Conservation (phyloP, 129 eudicot species). For the Lactuca sativa region DNA sequence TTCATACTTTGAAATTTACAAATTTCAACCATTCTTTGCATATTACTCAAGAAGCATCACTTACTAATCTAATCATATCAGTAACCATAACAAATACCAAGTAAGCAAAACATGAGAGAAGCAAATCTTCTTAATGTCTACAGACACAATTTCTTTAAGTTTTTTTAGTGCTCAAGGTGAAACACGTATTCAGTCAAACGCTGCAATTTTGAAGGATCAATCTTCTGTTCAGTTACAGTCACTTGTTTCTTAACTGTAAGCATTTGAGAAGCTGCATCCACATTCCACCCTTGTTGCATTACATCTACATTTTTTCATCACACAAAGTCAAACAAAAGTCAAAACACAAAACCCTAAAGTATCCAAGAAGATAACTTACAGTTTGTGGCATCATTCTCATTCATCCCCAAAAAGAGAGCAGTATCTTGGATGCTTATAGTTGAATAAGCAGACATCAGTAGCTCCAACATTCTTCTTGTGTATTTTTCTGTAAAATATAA, state of each 20-base stretch:
- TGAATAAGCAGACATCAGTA: slow-evolving; percentile 80
- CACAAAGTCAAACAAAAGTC: background rate
- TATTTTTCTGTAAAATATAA: slow-evolving; percentile 58
- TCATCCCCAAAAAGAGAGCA: slow-evolving; percentile 87
- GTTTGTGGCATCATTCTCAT: slow-evolving; percentile 68
- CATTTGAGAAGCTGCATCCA: slow-evolving; percentile 76
- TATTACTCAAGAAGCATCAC: no score
- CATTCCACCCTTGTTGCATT: slow-evolving; percentile 78
- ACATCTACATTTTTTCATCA: slow-evolving; percentile 51
- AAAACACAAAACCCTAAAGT: background rate
- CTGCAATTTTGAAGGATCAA: slow-evolving; percentile 82
- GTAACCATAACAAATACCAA: background rate
- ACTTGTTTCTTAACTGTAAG: slow-evolving; percentile 74
- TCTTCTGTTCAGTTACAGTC: slow-evolving; percentile 65
- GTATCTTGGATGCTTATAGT: slow-evolving; percentile 85
- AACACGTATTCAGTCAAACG: slow-evolving; percentile 90
- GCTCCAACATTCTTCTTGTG: slow-evolving; percentile 76
- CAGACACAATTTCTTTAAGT: background rate
- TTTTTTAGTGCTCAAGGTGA: slow-evolving; percentile 79
- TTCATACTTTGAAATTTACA: no score
- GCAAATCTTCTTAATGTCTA: background rate
- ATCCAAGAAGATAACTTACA: slow-evolving; percentile 49
- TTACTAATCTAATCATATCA: no score
- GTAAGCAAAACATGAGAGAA: background rate
- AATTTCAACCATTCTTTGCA: no score